Percentiles rank a stretch among this genome's conserved stretches.
These are phyloP conservation scores for Hansenula sp. DNA, from an alignment of 1,139 yeast genomes.

Conservation along the genomic window DNA sequence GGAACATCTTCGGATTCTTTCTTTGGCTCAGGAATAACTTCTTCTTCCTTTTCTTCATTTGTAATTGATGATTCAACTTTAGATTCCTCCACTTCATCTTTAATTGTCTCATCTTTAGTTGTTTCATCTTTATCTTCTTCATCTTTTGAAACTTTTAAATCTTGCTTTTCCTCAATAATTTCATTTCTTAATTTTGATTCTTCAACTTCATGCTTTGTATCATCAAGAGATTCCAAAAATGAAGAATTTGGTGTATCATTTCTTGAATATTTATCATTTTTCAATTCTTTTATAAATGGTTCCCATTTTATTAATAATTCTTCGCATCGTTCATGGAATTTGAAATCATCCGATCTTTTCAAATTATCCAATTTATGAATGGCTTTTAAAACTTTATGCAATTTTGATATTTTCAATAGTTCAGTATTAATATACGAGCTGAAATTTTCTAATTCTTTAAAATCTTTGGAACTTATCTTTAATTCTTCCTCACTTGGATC, in stretches of 20 bases:
- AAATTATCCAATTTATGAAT: constrained; percentile 39
- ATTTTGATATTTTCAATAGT: constrained; percentile 39
- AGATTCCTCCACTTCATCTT: neutral
- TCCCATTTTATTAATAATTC: constrained; percentile 44
- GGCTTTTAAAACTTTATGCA: constrained; percentile 51
- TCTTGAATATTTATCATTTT: constrained; percentile 8
- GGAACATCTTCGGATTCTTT: too few relatives aligned
- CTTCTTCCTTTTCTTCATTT: neutral
- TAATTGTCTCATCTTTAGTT: neutral
- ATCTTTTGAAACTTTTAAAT: too few relatives aligned
- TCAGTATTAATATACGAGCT: constrained; percentile 36
- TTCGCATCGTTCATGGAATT: constrained; percentile 43
- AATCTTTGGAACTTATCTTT: constrained; percentile 38
- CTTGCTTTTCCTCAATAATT: neutral
- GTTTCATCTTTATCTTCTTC: neutral
- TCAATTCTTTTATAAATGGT: constrained; percentile 8
- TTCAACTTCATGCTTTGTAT: neutral
- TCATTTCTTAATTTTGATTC: neutral
- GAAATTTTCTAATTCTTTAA: constrained; percentile 42
- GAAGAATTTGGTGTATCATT: constrained; percentile 7
- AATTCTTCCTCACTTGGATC: constrained; percentile 38
- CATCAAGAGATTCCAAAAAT: constrained; percentile 7
- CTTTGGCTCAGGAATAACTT: too few relatives aligned
- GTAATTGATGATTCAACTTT: neutral
- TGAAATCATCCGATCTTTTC: constrained; percentile 43